A percentile compares a stretch with the other conserved stretches of the same genome.
phyloP scores from a whole-genome alignment of 306 rosid species.

The Malus sylvestris region DNA sequence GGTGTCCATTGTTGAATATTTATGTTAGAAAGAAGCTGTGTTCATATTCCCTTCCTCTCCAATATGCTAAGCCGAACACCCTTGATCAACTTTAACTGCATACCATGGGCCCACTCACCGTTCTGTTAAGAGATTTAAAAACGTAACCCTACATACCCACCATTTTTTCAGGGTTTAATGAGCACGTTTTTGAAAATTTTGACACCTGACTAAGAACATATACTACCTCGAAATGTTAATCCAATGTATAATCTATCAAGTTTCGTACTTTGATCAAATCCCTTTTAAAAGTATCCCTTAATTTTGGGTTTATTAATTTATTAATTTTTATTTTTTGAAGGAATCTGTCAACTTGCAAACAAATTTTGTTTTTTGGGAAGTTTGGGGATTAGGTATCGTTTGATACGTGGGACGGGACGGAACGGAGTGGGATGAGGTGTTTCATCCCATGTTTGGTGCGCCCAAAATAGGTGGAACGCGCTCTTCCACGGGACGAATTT shows the following conservation, averaged over 20 bases:
- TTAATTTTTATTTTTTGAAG: background rate
- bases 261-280: no score
- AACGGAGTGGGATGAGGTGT: no score
- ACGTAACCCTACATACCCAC: background rate
- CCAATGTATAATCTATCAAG: background rate
- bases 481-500: no score
- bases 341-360: no score
- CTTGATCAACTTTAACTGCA: background rate
- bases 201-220: background rate
- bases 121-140: background rate
- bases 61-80: constrained; percentile 10
- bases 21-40: background rate
- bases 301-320: background rate
- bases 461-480: no score
- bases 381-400: no score
- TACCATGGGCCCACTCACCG: background rate
- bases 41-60: constrained; percentile 31
- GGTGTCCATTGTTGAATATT: constrained; percentile 8
- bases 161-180: constrained; percentile 3
- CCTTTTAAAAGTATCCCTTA: background rate
- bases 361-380: no score
- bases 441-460: no score
- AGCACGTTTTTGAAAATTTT: background rate
- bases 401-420: no score
- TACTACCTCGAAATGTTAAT: background rate